A percentile compares a stretch with the other conserved stretches of the same genome.
These are phyloP conservation scores for Stromatinia cepivora DNA, from an alignment of 2,329 filamentous ascomycete genomes.

Conservation along the genomic window DNA sequence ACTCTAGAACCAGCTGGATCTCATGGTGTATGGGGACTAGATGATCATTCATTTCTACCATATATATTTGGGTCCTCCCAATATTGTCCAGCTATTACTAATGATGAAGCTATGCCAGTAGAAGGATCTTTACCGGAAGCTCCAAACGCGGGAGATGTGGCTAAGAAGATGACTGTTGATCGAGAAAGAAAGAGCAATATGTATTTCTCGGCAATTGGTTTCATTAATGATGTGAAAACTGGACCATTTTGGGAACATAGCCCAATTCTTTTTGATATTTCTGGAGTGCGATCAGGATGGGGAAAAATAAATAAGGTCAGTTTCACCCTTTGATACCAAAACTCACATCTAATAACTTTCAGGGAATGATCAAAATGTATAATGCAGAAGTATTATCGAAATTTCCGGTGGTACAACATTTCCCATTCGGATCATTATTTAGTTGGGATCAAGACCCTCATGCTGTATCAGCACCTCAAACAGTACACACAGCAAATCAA, in stretches of 20 bases:
- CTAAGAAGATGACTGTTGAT: conserved; percentile 63
- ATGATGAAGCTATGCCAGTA: conserved; percentile 63
- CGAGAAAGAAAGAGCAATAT: conserved; percentile 68
- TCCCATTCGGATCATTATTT: conserved; percentile 78
- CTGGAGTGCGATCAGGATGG: conserved; percentile 89
- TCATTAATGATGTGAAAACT: conserved; percentile 96
- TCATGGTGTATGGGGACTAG: conserved; percentile 97
- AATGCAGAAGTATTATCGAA: conserved; percentile 94
- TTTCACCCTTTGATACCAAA: not conserved
- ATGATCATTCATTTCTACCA: conserved; percentile 91
- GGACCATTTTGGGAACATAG: conserved; percentile 98
- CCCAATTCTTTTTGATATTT: conserved; percentile 91
- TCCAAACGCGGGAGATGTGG: conserved; percentile 70
- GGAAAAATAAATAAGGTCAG: conserved; percentile 89
- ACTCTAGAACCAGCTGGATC: conserved; percentile 93
- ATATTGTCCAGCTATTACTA: conserved; percentile 71
- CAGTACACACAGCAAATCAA: conserved; percentile 60
- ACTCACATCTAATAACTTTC: not conserved
- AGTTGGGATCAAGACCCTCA: conserved; percentile 70
- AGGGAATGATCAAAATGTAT: conserved; percentile 99
- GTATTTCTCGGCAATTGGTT: conserved; percentile 94
- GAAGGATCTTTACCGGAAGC: conserved; percentile 75
- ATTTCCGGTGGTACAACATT: conserved; percentile 98
- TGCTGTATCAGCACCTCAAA: conserved; percentile 50
- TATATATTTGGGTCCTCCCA: conserved; percentile 97